Base-by-base conservation (phyloP, 2,329 filamentous ascomycete genomes). In the Salinomyces thailandicus region DNA sequence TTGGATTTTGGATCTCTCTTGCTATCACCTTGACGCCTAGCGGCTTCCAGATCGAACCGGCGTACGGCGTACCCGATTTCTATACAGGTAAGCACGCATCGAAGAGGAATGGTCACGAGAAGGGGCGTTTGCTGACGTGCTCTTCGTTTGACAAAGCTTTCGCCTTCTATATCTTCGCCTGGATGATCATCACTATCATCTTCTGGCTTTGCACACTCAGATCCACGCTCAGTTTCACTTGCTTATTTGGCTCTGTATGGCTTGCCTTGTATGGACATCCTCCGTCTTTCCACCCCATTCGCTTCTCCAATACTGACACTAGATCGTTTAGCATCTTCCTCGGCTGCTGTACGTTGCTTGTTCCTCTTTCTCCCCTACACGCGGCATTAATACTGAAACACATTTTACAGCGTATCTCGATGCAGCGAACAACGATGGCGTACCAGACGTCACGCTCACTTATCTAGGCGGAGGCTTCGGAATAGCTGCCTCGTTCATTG, bases 151-250 rank as follows among this genome's bases (percentile, higher is more conserved):
- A 69, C 34, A 75, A 78, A 32, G 78, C 76, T 0, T 64, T 87
- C 37, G 82, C 79, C 38, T 75, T 87, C 56, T 89, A 81, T 71
- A 66, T 89, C 40, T 75, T 75, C 64, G 69, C 79, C 58, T 89
- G 83, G 83, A 86, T 84, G 66, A 85, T 89, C 64, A 89, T 89
- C 67, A 89, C 82, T 35, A 79, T 76, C 38, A 62, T 89, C 41
- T 60, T 87, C 45, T 66, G 86, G 26, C 51, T 87, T 41, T 80
- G 78, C 68, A 89, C 83, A 7, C 67, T 89, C 35, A 73, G 75
- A 42, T 87, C 82, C 9, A 85, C 81, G 31, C 68, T 86, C 50
- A 81, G 81, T 48, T 86, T 87, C 71, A 85, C 81, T 68, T 51
- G 69, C 16, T 72, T 89, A 19, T 87, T 89, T 71, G 74, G 86